Evolutionary conservation across 2,329 filamentous ascomycete species (phyloP).

Genomic region (Escovopsis sp.): DNA sequence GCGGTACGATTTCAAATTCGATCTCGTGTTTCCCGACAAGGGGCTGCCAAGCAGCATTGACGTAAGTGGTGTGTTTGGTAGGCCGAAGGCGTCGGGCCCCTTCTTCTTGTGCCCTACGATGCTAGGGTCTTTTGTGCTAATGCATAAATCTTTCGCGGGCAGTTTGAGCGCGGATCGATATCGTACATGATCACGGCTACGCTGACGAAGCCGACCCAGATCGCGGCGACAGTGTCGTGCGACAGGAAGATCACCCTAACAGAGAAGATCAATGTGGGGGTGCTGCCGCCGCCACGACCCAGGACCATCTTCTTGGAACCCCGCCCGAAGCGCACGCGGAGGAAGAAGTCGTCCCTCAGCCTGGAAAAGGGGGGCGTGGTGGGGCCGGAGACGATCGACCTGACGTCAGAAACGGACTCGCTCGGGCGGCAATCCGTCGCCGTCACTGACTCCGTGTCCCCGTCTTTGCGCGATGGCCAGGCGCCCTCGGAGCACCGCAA

Average conservation of each 20-base stretch:
- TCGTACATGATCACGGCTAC: constrained; percentile 85
- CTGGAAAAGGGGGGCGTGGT: constrained; percentile 31
- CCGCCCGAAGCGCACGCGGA: constrained; percentile 55
- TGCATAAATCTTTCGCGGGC: constrained; percentile 1
- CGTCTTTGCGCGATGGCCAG: constrained; percentile 18
- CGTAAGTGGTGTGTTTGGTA: constrained; percentile 38
- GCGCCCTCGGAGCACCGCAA: constrained; percentile 21
- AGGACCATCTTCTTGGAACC: constrained; percentile 79
- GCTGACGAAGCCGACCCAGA: constrained; percentile 75
- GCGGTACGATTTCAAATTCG: constrained; percentile 67
- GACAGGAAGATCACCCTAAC: constrained; percentile 68
- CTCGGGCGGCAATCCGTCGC: constrained; percentile 27
- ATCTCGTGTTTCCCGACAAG: constrained; percentile 53
- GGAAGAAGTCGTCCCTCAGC: constrained; percentile 36
- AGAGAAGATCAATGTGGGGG: constrained; percentile 73
- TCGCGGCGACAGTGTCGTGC: constrained; percentile 64
- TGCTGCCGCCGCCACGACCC: constrained; percentile 58
- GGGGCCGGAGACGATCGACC: constrained; percentile 24
- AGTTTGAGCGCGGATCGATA: constrained; percentile 94
- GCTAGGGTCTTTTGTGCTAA: too few relatives aligned
- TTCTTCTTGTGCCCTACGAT: too few relatives aligned
- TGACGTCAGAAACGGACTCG: constrained; percentile 20
- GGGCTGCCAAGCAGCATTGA: constrained; percentile 84
- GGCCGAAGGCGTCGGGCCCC: too few relatives aligned
- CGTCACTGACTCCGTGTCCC: constrained; percentile 20